Percentiles rank a stretch among this genome's conserved stretches.
Evolutionary conservation across 345 rosid species (phyloP).

Genomic region (Physaria fendleri): DNA sequence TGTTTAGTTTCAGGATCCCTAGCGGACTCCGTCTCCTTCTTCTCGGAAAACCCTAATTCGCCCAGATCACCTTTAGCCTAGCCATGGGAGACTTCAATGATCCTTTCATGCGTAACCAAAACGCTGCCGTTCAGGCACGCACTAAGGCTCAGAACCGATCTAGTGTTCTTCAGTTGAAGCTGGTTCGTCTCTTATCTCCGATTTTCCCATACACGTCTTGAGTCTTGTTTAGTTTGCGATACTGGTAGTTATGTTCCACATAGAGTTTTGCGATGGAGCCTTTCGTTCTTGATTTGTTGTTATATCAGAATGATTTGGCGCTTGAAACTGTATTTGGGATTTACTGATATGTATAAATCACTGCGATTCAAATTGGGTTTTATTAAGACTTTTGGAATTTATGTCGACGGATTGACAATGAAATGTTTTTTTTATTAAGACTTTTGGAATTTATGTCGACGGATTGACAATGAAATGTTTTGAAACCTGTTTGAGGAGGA

Average conservation of each 20-base stretch:
- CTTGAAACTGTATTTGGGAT: not conserved
- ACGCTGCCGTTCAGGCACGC: slow-evolving; percentile 78
- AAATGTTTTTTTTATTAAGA: not conserved
- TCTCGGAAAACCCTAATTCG: no score
- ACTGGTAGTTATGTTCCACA: not conserved
- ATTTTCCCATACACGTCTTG: no score
- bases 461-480: not conserved
- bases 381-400: not conserved
- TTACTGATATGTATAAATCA: not conserved
- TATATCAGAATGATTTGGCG: not conserved
- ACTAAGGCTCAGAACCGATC: slow-evolving; percentile 83
- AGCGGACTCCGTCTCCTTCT: no score
- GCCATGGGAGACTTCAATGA: slow-evolving; percentile 74
- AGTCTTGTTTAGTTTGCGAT: not conserved
- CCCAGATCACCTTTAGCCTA: no score
- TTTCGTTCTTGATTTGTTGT: not conserved
- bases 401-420: no score
- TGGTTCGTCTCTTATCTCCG: slow-evolving; percentile 42
- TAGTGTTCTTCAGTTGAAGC: slow-evolving; percentile 93
- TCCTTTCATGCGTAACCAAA: slow-evolving; percentile 78
- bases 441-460: not conserved
- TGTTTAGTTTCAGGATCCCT: no score
- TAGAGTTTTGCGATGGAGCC: not conserved
- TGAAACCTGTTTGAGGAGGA: not conserved
- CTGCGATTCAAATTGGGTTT: not conserved